A percentile compares a stretch with the other conserved stretches of the same genome.
Evolutionary conservation across 345 rosid species (phyloP).

Genomic region (Arabis hirsuta): DNA sequence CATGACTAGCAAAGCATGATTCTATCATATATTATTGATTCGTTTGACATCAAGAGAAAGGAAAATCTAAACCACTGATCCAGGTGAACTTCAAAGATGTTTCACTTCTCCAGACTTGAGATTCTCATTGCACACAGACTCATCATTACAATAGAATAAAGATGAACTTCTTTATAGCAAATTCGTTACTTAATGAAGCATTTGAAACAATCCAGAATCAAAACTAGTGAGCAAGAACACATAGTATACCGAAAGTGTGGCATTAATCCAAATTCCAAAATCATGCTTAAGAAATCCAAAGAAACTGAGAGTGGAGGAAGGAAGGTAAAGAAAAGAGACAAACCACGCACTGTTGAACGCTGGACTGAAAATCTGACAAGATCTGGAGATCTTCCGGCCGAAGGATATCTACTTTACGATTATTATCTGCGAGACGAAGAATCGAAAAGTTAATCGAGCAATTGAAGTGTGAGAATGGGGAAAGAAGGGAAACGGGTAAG

Average conservation of each 20-base stretch:
- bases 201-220: background rate
- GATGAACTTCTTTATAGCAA: background rate
- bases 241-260: background rate
- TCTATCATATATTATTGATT: background rate
- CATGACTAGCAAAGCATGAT: conserved; percentile 21
- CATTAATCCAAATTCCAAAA: background rate
- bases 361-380: conserved; percentile 70
- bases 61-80: conserved; percentile 9
- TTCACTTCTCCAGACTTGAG: conserved; percentile 12
- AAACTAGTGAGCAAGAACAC: conserved; percentile 9
- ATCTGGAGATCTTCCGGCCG: conserved; percentile 50
- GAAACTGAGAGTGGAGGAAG: background rate
- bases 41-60: background rate
- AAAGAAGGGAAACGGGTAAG: background rate
- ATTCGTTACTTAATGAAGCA: background rate
- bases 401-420: conserved; percentile 45
- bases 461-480: background rate
- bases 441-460: conserved; percentile 2
- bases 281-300: background rate
- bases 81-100: conserved; percentile 2
- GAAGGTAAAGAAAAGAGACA: conserved; percentile 35
- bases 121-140: background rate
- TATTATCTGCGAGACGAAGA: conserved; percentile 45
- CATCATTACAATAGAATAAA: background rate
- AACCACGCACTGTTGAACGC: conserved; percentile 89